Evolutionary conservation across 2,329 filamentous ascomycete species (phyloP), one percentile per base, ranked within the genome.

Genomic region (Fusarium cicatricum): DNA sequence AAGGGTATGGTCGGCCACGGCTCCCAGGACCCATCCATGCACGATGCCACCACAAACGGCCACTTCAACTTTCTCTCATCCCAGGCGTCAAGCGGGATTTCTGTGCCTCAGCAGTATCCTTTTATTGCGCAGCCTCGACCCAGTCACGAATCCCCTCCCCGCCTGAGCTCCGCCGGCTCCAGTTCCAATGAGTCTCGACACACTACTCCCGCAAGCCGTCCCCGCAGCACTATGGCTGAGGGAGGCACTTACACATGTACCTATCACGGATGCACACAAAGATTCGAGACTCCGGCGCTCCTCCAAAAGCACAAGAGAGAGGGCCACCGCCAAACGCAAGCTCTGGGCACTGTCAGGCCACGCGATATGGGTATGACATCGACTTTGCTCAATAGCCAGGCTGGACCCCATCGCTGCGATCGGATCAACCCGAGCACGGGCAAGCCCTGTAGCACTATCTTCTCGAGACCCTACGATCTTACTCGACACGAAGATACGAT

Each of bases 401-500:
- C 92, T 10, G 95, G 95, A 0, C 95, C 95, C 28, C 95, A 98
- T 79, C 89, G 89, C 68, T 99, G 95, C 75, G 90, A 93, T 70
- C 87, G 93, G 64, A 91, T 94, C 77, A 98, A 98, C 75, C 94
- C 94, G 2, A 94, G 91, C 62, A 98, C 95, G 0, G 91, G 92
- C 61, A 97, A 97, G 78, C 90, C 92, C 0, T 98, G 95, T 83
- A 94, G 91, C 72, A 96, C 92, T 0, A 82, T 97, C 48, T 98
- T 99, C 76, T 97, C 94, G 1, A 83, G 95, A 16, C 95, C 95
- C 2, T 99, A 99, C 80, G 95, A 99, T 75, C 82, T 99, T 46
- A 99, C 95, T 0, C 85, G 95, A 17, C 95, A 99, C 72, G 95
- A 99, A 74, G 94, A 97, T 65, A 98, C 95, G 0, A 98, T 98